Percentiles rank a stretch among this genome's conserved stretches.
These are phyloP conservation scores for Rutidosis leptorrhynchoides DNA, from an alignment of 129 eudicot species.

Conservation along the genomic window DNA sequence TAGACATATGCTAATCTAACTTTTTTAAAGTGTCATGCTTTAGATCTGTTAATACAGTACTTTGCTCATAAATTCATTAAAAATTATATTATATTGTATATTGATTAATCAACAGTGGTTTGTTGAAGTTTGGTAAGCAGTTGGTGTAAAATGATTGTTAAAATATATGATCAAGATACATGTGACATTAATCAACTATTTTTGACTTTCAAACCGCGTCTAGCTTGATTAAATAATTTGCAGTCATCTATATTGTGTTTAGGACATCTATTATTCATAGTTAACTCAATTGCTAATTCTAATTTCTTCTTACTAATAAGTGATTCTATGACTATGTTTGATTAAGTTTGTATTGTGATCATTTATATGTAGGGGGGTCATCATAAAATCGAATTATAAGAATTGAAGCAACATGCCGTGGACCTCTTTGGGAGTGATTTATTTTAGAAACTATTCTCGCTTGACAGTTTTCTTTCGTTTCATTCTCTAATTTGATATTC, in stretches of 20 bases:
- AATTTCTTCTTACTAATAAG: neutral
- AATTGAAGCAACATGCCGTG: constrained; percentile 62
- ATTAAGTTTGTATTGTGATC: constrained; percentile 9
- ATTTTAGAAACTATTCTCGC: constrained; percentile 47
- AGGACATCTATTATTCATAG: neutral
- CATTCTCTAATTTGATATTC: constrained; percentile 48
- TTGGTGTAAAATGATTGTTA: neutral
- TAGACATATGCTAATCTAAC: neutral
- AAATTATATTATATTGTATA: neutral
- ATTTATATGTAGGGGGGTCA: constrained; percentile 22
- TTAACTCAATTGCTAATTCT: neutral
- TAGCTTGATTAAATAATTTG: neutral
- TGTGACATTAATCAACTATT: neutral
- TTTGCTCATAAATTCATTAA: neutral
- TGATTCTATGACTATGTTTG: constrained; percentile 14
- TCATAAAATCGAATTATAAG: constrained; percentile 15
- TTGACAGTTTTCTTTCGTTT: constrained; percentile 69
- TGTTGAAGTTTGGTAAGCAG: constrained; percentile 7
- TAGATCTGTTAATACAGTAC: constrained; percentile 6
- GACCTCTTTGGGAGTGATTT: constrained; percentile 41
- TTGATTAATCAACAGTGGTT: neutral
- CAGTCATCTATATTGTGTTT: constrained; percentile 1
- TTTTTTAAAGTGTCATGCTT: neutral
- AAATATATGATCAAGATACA: neutral
- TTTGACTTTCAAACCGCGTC: neutral